Evolutionary conservation across 176 grass and related monocot genomes (phyloP).

Genomic region (Carex littledalei): DNA sequence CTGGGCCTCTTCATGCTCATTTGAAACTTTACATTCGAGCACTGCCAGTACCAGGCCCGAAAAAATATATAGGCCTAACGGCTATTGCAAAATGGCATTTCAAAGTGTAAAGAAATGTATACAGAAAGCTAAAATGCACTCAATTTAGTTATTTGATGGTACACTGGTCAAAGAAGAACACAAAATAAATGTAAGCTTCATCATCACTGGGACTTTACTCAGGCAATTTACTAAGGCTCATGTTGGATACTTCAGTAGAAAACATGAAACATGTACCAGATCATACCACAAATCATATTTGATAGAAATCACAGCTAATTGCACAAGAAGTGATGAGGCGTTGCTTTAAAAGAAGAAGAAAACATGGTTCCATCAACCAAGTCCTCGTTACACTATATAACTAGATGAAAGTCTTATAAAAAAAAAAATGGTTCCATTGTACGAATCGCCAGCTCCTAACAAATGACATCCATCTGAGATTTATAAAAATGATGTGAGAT

Average conservation of each 20-base stretch:
- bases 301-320: background rate
- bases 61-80: background rate
- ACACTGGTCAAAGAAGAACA: no score
- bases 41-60: background rate
- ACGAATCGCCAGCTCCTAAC: background rate
- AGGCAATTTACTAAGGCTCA: no score
- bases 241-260: no score
- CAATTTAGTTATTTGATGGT: background rate
- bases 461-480: background rate
- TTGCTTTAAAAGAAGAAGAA: no score
- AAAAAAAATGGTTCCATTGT: background rate
- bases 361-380: background rate
- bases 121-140: background rate
- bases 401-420: background rate
- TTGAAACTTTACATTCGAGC: background rate
- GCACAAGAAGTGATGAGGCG: background rate
- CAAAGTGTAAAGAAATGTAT: background rate
- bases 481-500: background rate
- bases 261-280: no score
- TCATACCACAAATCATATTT: no score
- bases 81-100: no score
- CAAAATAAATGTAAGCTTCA: no score
- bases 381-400: constrained; percentile 6
- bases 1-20: background rate
- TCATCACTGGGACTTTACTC: no score